Evolutionary conservation across 208 protist species (phyloP), one percentile per base, ranked within the genome.

Genomic region (Endotrypanum monterogeii): DNA sequence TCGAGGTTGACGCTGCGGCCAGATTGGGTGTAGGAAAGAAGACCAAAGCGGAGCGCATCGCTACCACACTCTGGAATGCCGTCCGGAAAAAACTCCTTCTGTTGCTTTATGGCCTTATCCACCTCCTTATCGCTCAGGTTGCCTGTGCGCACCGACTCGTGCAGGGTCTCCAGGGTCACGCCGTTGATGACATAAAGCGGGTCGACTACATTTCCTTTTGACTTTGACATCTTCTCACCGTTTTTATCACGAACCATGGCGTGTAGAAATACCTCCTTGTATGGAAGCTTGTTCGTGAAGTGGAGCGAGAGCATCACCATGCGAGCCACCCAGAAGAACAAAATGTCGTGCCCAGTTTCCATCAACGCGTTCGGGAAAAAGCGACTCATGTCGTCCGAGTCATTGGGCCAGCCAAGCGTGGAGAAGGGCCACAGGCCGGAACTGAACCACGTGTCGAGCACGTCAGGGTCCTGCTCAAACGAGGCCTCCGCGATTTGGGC

Each of bases 291-390:
- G 37, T 86, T 94, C 18, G 94, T 99, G 35, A 99, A 90, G 73
- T 99, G 83, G 14, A 98, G 82, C 60, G 98, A 98, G 63, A 99
- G 96, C 99, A 99, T 99, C n/a, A 99, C 99, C 99, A 99, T 99
- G 71, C 99, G 88, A 23, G 99, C 99, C 6, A 99, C 99, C 99
- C 99, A 99, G 90, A 99, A 99, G 91, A 99, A 99, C 32, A 99
- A 73, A 78, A 99, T 99, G 87, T 99, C 99, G 66, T 96, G 81
- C 28, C 99, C 99, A 25, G 99, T 99, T 89, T 99, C 99, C 70
- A 99, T 94, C 11, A 99, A 71, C 25, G 84, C 79, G 44, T 85
- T 98, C 51, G 99, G 99, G 83, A 99, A 99, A 86, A 99, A 99
- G 30, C 88, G 83, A 65, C 98, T 78, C 80, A 99, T 94, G 76